Conservation (phyloP, 1,139 yeast genomes). For the Taphrina confusa region DNA sequence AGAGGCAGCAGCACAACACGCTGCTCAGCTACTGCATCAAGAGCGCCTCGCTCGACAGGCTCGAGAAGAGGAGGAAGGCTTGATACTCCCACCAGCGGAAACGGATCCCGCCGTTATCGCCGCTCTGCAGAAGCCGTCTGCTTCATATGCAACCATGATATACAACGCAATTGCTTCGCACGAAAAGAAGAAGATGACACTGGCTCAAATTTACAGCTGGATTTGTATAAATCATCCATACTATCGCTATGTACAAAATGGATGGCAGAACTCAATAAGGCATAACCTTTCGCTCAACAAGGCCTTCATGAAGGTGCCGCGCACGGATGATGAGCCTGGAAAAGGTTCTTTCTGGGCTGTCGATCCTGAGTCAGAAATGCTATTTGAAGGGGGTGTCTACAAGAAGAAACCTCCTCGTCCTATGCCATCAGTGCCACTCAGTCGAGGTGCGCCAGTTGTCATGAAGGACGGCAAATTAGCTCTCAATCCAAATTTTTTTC, state of each 20-base stretch:
- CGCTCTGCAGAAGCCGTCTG: conserved; percentile 63
- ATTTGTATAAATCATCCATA: conserved; percentile 87
- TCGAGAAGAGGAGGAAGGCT: conserved; percentile 25
- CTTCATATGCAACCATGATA: conserved; percentile 76
- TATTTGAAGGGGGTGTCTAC: conserved; percentile 58
- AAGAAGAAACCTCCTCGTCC: conserved; percentile 53
- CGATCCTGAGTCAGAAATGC: conserved; percentile 49
- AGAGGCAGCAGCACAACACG: conserved; percentile 20
- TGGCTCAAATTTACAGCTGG: conserved; percentile 81
- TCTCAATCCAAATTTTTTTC: conserved; percentile 37
- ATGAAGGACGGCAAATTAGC: conserved; percentile 38
- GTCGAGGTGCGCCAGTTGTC: conserved; percentile 33
- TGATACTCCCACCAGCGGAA: conserved; percentile 27
- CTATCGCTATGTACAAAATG: conserved; percentile 89
- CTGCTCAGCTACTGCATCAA: conserved; percentile 16
- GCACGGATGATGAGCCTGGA: conserved; percentile 56
- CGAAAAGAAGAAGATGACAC: conserved; percentile 63
- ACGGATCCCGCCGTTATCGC: conserved; percentile 34
- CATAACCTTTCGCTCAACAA: conserved; percentile 85
- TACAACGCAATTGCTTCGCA: conserved; percentile 72
- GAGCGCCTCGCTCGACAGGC: conserved; percentile 31
- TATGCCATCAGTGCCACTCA: conserved; percentile 34
- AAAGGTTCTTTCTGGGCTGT: conserved; percentile 93
- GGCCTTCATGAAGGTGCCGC: conserved; percentile 72
- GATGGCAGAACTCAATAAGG: conserved; percentile 94